Base-by-base conservation (phyloP, 2,329 filamentous ascomycete species). In the Neopestalotiopsis sp. region DNA sequence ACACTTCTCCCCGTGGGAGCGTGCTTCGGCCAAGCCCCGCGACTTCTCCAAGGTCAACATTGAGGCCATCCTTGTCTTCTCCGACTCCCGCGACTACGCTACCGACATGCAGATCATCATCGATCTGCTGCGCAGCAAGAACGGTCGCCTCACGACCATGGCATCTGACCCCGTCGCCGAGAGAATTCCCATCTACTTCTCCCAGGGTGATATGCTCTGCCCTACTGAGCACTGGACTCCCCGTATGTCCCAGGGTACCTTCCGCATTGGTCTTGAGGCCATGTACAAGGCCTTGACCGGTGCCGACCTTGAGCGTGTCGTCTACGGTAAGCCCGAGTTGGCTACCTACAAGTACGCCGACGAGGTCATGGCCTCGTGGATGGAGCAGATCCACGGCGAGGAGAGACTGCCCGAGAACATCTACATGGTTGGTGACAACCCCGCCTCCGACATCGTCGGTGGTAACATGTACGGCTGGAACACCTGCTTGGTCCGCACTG, bases 381-480 rank as follows among this genome's bases (percentile, higher is more conserved):
- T 94, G 91, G 91, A 91, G 74, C 84, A 89, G 74, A 88, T 94
- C 72, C 91, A 94, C 84, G 89, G 89, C 76, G 91, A 93, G 79
- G 89, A 92, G 84, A 84, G 82, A 70, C 83, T 93, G 57, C 90
- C 91, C 4, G 79, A 88, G 78, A 91, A 92, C 81, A 85, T 93
- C 78, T 93, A 93, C 85, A 93, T 93, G 91, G 84, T 93, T 67
- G 91, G 91, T 72, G 91, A 93, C 81, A 93, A 93, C 83, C 91
- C 91, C 6, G 89, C 89, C 32, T 92, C 89, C 32, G 91, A 93
- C 77, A 93, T 93, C 75, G 85, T 92, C 72, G 92, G 92, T 71
- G 92, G 91, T 71, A 94, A 94, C 85, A 92, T 91, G 87, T 93
- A 94, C 80, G 91, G 91, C 70, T 94, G 92, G 92, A 94, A 94